Conservation (phyloP, 208 protist genomes). For the Trypanosoma congolense region DNA sequence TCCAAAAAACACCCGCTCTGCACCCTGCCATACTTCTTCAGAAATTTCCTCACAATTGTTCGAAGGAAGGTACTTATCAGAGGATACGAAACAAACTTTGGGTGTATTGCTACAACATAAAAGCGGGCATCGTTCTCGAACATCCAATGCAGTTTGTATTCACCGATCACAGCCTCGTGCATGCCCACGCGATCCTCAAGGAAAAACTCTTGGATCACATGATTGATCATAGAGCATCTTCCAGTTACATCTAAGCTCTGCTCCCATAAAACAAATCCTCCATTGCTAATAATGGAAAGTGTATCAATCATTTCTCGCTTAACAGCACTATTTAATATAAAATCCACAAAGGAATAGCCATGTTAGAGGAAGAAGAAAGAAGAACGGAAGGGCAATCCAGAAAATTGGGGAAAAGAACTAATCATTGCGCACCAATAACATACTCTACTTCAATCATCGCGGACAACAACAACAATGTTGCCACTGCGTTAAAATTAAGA, state of each 20-base stretch:
- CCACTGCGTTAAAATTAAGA: too few species aligned
- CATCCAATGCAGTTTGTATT: slow-evolving; percentile 90
- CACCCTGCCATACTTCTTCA: slow-evolving; percentile 38
- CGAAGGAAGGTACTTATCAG: slow-evolving; percentile 89
- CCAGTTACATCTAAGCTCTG: slow-evolving; percentile 42
- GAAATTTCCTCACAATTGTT: slow-evolving; percentile 72
- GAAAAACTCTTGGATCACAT: slow-evolving; percentile 89
- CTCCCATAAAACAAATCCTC: slow-evolving; percentile 92
- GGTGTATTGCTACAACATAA: slow-evolving; percentile 91
- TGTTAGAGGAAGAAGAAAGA: neutral
- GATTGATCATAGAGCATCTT: slow-evolving; percentile 85
- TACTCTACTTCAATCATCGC: too few species aligned
- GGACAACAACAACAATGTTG: too few species aligned
- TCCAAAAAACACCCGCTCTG: slow-evolving; percentile 4
- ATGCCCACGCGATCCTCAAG: slow-evolving; percentile 89
- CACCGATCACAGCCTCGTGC: slow-evolving; percentile 51
- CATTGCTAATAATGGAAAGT: slow-evolving; percentile 90
- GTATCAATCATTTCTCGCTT: slow-evolving; percentile 90
- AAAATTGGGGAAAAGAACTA: too few species aligned
- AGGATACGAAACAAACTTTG: slow-evolving; percentile 80
- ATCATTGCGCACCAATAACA: too few species aligned
- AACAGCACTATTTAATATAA: neutral
- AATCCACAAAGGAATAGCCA: neutral
- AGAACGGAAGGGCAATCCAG: too few species aligned
- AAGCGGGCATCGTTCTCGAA: slow-evolving; percentile 92